A percentile compares a stretch with the other conserved stretches of the same genome.
phyloP scores from a whole-genome alignment of 2,329 filamentous ascomycete genomes.

The Alternaria rosae region DNA sequence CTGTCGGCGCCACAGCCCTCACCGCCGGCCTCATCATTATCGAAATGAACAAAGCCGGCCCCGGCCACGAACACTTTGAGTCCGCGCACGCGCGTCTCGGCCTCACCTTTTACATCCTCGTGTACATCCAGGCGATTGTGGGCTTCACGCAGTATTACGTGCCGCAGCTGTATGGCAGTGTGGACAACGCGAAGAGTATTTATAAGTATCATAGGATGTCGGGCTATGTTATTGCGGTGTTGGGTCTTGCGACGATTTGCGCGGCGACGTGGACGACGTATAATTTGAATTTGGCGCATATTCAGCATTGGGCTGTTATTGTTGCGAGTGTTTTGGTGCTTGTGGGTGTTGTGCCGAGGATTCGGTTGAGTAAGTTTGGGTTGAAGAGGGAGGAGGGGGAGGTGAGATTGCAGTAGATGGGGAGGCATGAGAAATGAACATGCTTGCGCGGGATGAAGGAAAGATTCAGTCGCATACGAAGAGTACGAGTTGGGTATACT shows the following conservation, averaged over 20 bases:
- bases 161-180: conserved; percentile 77
- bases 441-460: not conserved
- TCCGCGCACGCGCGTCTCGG: conserved; percentile 85
- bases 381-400: conserved; percentile 43
- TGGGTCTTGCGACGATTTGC: conserved; percentile 76
- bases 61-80: conserved; percentile 74
- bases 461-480: too few relatives aligned
- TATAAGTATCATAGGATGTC: conserved; percentile 88
- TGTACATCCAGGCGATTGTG: conserved; percentile 76
- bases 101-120: conserved; percentile 73
- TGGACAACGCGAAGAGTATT: conserved; percentile 78
- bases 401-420: conserved; percentile 2
- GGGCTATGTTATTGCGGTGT: conserved; percentile 75
- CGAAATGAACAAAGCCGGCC: conserved; percentile 82
- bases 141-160: conserved; percentile 84
- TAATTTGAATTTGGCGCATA: conserved; percentile 70
- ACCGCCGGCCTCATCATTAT: conserved; percentile 73
- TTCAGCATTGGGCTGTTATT: conserved; percentile 79
- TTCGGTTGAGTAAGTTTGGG: conserved; percentile 84
- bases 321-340: conserved; percentile 72
- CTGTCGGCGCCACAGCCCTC: conserved; percentile 68
- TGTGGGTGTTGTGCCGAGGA: conserved; percentile 75
- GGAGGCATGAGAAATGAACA: too few relatives aligned
- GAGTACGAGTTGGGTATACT: not conserved
- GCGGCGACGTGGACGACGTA: conserved; percentile 81